Percentiles rank a stretch among this genome's conserved stretches.
phyloP scores from a whole-genome alignment of 228 moss, liverwort and hornwort genomes.

The Sphagnum magellanicum region DNA sequence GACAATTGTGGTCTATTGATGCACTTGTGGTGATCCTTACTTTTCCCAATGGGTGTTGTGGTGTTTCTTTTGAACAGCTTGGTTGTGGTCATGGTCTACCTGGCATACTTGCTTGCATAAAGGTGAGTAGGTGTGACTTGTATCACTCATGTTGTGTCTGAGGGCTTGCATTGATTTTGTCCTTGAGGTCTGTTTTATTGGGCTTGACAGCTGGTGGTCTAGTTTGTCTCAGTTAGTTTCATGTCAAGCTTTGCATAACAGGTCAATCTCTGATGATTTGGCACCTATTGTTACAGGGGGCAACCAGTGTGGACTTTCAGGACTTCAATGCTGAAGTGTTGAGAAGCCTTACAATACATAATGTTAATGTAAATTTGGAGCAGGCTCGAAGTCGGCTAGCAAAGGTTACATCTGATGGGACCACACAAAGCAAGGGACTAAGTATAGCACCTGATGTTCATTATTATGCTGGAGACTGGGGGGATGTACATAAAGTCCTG shows the following conservation, averaged over 20 bases:
- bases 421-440: conserved; percentile 25
- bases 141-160: background rate
- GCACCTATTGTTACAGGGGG: conserved; percentile 44
- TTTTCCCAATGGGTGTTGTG: too few relatives aligned
- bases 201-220: background rate
- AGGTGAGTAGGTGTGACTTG: conserved; percentile 40
- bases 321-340: conserved; percentile 89
- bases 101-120: conserved; percentile 75
- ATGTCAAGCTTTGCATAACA: conserved; percentile 6
- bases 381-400: conserved; percentile 37
- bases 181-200: background rate
- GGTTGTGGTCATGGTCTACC: conserved; percentile 97
- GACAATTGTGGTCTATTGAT: too few relatives aligned
- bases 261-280: background rate
- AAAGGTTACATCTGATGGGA: conserved; percentile 32
- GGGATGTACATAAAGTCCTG: conserved; percentile 67
- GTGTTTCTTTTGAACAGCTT: conserved; percentile 43
- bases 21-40: too few relatives aligned
- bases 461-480: conserved; percentile 93
- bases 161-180: background rate
- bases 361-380: conserved; percentile 75
- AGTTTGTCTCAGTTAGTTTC: background rate
- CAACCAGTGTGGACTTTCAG: conserved; percentile 87
- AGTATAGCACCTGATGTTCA: conserved; percentile 49
- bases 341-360: conserved; percentile 68